Evolutionary conservation across 2,329 filamentous ascomycete species (phyloP), one percentile per base, ranked within the genome.

Genomic region (Sphaerulina musiva): DNA sequence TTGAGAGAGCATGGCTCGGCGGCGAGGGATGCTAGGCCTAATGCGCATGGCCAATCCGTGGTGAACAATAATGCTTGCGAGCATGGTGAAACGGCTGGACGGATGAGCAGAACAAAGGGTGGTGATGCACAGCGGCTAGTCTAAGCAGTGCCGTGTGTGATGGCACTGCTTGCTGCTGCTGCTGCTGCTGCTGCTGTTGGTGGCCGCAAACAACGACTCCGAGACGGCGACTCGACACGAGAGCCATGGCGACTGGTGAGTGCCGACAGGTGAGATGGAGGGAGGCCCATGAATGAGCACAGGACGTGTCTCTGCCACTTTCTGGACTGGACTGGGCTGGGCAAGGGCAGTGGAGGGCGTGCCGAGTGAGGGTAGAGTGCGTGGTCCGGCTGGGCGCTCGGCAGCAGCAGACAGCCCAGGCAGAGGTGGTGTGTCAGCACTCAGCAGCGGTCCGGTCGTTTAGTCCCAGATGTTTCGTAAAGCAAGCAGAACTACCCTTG

Each of bases 11-110:
- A 23, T 44, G 48, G 48, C 51, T 23, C 8, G 45, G 29, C 43
- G 48, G 48, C 55, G 48, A 57, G 51, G 51, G 48, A 54, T 45
- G 51, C 55, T 46, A 44, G 55, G 40, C 29, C 48, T 42, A 29
- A 51, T 44, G 48, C 31, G 41, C 48, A 45, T 44, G 48, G 54
- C 26, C 32, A 44, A 41, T 29, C 17, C 32, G 45, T 39, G 41
- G 39, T 52, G 46, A 23, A 47, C 46, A 51, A 57, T 54, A 46
- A 52, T 57, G 46, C 43, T 47, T 48, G 53, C 45, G 48, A 20
- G 47, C 41, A 50, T 54, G 57, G 54, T 57, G 57, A 53, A 59
- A 57, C 48, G 54, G 36, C 46, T 44, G 42, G 38, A 49, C 40
- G 49, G 32, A 48, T 26, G 44, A 40, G 32, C 4, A 39, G 39